Evolutionary conservation across 495 filamentous ascomycete genomes (phyloP), one percentile per base, ranked within the genome.

Genomic region (Lasiosphaeria ovina): DNA sequence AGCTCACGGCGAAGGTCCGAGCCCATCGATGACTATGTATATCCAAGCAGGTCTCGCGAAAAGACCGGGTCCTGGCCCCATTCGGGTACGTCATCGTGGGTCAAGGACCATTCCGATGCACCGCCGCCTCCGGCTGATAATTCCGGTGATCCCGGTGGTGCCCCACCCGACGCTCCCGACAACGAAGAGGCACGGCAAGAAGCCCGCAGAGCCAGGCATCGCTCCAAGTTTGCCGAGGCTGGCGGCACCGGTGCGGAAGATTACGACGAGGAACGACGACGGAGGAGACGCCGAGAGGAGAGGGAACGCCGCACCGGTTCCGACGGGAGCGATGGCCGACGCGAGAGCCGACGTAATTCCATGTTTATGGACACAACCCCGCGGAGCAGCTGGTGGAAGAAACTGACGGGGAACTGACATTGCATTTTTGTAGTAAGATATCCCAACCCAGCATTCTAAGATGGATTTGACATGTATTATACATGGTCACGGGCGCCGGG

Each of bases 101-200:
- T 83, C 10, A 82, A 83, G 67, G 82, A 84, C n/a, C 80, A 83
- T 63, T 80, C 79, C 2, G 82, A 84, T 56, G 79, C 80, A 6
- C 81, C 81, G 3, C 81, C 80, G 4, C 81, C 81, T 24, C 79
- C 80, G 2, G 74, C 73, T 6, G 67, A 67, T 10, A 66, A 69
- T 44, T 66, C 67, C 3, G 60, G 66, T 10, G 74, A 69, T 6
- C 70, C 49, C 8, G 58, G 50, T 0, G 52, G 55, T 14, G 61
- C 65, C 0, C 63, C 66, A 7, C 70, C 60, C 3, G 61, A 64
- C 5, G 66, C 49, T 36, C 47, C 57, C 31, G 75, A 81, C 58
- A 79, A 82, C 31, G 75, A 78, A 40, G 79, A 69, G 33, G 69
- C 76, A 14, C 78, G 77, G n/a, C 74, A 75, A 4, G 72, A 75